These are phyloP conservation scores for Neonectria ditissima DNA, from an alignment of 2,329 filamentous ascomycete genomes.

Conservation along the genomic window DNA sequence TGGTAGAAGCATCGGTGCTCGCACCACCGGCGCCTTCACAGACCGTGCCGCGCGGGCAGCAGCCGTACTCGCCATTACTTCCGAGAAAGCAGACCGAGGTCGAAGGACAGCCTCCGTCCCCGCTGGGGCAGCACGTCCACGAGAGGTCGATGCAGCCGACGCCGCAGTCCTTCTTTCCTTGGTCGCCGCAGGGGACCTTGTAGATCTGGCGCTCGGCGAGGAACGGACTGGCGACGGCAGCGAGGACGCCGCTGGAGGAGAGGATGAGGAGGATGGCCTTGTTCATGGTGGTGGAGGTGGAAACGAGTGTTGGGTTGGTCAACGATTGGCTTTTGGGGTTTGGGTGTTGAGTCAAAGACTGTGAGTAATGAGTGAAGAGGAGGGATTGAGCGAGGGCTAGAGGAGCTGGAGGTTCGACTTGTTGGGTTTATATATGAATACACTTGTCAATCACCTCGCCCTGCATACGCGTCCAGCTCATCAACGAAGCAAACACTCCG, in stretches of 20 bases:
- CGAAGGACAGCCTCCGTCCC: conserved; percentile 44
- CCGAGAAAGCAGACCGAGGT: conserved; percentile 42
- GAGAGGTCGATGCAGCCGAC: conserved; percentile 43
- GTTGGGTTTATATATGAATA: neutral
- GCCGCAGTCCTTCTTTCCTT: conserved; percentile 45
- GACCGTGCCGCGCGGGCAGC: conserved; percentile 45
- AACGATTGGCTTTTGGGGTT: conserved; percentile 8
- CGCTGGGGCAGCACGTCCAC: conserved; percentile 48
- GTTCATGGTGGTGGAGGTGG: conserved; percentile 38
- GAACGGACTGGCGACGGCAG: conserved; percentile 30
- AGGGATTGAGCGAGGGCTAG: neutral
- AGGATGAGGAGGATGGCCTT: conserved; percentile 42
- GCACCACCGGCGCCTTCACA: conserved; percentile 46
- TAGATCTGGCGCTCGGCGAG: conserved; percentile 38
- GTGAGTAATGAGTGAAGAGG: neutral
- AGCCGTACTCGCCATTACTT: conserved; percentile 44
- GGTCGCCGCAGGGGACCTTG: conserved; percentile 39
- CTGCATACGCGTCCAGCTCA: neutral
- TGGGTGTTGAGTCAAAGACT: neutral
- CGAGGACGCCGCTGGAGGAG: conserved; percentile 35
- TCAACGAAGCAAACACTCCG: neutral
- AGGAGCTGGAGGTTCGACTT: neutral
- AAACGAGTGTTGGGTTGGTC: conserved; percentile 22
- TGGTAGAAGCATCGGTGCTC: conserved; percentile 28
- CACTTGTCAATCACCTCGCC: neutral